Evolutionary conservation across 192 early-diverging fungal genomes (phyloP).

Genomic region (Backusella sp.): DNA sequence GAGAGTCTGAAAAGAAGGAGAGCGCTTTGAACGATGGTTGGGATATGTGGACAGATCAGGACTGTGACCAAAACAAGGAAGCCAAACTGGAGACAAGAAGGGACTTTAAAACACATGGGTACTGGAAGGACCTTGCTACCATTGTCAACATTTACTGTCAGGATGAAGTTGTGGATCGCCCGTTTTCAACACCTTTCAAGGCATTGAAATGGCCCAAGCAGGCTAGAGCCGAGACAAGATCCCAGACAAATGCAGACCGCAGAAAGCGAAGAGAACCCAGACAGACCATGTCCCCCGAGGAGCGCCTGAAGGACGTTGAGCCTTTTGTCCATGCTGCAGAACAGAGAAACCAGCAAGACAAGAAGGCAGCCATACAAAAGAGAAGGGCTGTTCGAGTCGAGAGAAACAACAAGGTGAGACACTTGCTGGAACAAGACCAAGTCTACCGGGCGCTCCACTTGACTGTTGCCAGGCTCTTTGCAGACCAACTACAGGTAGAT

Average conservation of each 20-base stretch:
- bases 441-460: constrained; percentile 39
- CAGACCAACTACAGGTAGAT: constrained; percentile 29
- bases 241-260: neutral
- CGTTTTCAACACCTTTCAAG: neutral
- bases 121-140: constrained; percentile 44
- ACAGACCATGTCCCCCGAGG: neutral
- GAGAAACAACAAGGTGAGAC: constrained; percentile 24
- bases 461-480: constrained; percentile 41
- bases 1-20: neutral
- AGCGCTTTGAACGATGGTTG: constrained; percentile 13
- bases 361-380: neutral
- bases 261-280: neutral
- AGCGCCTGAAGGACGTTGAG: neutral
- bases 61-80: neutral
- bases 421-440: constrained; percentile 19
- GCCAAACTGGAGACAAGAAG: neutral
- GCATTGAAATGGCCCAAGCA: neutral
- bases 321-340: neutral
- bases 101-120: constrained; percentile 32
- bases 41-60: constrained; percentile 1
- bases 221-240: neutral
- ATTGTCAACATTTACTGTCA: constrained; percentile 33
- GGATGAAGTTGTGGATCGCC: neutral
- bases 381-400: neutral
- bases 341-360: neutral